phyloP scores from a whole-genome alignment of 768 basidiomycete genomes.

The Solioccasus polychromus region DNA sequence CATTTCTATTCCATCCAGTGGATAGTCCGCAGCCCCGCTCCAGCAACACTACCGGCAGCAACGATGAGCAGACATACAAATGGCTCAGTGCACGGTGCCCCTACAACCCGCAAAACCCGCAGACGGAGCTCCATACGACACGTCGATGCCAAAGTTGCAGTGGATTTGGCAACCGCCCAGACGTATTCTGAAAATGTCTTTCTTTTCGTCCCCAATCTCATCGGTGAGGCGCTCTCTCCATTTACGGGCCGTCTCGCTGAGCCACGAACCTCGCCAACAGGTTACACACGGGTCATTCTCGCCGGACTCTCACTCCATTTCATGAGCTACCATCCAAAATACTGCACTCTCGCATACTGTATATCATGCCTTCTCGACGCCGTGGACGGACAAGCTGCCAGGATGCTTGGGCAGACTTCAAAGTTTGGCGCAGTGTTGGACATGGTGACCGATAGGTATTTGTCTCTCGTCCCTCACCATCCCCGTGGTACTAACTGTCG shows the following conservation, averaged over 20 bases:
- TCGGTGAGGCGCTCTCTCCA: slow-evolving; percentile 54
- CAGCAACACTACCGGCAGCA: slow-evolving; percentile 1
- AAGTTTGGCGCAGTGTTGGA: slow-evolving; percentile 98
- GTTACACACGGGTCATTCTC: slow-evolving; percentile 87
- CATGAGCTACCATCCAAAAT: slow-evolving; percentile 94
- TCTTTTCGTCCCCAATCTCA: slow-evolving; percentile 94
- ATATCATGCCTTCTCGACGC: slow-evolving; percentile 93
- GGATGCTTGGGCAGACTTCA: slow-evolving; percentile 84
- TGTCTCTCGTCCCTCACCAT: background rate
- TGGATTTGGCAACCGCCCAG: slow-evolving; percentile 84
- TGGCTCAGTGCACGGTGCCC: slow-evolving; percentile 32
- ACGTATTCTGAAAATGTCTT: slow-evolving; percentile 94
- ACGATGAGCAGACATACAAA: slow-evolving; percentile 26
- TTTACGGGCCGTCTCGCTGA: slow-evolving; percentile 1
- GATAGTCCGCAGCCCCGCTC: background rate
- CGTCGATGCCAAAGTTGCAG: slow-evolving; percentile 80
- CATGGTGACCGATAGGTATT: slow-evolving; percentile 98
- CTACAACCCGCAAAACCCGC: slow-evolving; percentile 29
- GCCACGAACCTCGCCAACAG: slow-evolving; percentile 37
- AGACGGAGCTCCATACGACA: slow-evolving; percentile 60
- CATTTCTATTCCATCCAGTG: no score
- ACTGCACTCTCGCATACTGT: slow-evolving; percentile 85
- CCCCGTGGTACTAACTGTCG: background rate
- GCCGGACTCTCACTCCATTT: slow-evolving; percentile 86
- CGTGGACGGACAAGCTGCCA: slow-evolving; percentile 90